A percentile compares a stretch with the other conserved stretches of the same genome.
Evolutionary conservation across 768 basidiomycete genomes (phyloP).

Genomic region (Zangia roseola): DNA sequence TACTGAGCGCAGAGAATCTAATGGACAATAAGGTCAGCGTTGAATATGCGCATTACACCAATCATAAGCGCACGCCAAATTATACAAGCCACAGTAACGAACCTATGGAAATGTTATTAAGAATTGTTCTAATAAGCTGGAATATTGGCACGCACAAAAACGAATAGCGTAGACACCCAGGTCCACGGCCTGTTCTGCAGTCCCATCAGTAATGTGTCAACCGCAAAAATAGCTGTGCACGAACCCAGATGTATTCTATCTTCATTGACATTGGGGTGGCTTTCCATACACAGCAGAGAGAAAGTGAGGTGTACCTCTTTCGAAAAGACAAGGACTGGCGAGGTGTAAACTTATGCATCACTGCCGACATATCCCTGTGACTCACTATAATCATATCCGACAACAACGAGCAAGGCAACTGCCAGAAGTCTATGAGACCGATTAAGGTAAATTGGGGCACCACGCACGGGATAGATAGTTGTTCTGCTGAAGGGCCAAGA

Average conservation of each 20-base stretch:
- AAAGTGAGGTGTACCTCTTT: too few relatives aligned
- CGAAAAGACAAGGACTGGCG: too few relatives aligned
- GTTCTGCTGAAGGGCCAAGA: too few relatives aligned
- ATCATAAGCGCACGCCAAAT: not conserved
- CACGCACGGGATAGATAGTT: too few relatives aligned
- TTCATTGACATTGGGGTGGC: not conserved
- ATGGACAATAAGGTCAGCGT: not conserved
- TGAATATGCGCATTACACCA: too few relatives aligned
- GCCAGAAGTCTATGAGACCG: too few relatives aligned
- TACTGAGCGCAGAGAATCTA: not conserved
- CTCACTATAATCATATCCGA: too few relatives aligned
- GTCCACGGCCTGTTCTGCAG: not conserved
- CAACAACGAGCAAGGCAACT: too few relatives aligned
- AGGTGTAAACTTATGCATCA: too few relatives aligned
- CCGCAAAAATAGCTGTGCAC: not conserved
- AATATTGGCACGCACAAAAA: not conserved
- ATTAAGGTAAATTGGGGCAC: too few relatives aligned
- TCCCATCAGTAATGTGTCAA: not conserved
- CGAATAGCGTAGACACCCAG: not conserved
- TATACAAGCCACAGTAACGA: constrained; percentile 1
- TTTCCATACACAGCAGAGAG: too few relatives aligned
- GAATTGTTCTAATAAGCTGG: not conserved
- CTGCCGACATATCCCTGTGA: too few relatives aligned
- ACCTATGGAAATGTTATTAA: not conserved
- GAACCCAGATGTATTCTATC: constrained; percentile 5